Evolutionary conservation across 2,329 filamentous ascomycete species (phyloP).

Genomic region (Cryphonectria nitschkei): DNA sequence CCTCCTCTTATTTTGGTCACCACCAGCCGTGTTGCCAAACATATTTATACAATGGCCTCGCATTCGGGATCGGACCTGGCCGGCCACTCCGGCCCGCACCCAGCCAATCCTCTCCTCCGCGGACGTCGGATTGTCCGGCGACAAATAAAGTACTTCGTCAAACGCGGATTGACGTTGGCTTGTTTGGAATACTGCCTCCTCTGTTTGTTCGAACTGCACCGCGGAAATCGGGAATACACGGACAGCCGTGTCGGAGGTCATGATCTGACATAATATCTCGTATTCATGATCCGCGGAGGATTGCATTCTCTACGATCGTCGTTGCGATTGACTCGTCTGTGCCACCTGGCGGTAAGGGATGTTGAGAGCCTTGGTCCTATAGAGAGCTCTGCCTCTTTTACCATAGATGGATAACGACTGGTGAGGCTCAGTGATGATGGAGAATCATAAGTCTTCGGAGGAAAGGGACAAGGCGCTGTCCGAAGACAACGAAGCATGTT

Average conservation of each 20-base stretch:
- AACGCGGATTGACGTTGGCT: background rate
- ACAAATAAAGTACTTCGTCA: background rate
- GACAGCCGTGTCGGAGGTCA: too few relatives aligned
- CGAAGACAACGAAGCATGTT: too few relatives aligned
- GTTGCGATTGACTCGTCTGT: too few relatives aligned
- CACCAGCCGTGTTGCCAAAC: background rate
- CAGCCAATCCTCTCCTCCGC: conserved; percentile 9
- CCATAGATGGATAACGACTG: too few relatives aligned
- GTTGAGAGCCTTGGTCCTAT: background rate
- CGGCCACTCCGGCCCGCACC: background rate
- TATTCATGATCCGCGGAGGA: too few relatives aligned
- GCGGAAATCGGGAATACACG: too few relatives aligned
- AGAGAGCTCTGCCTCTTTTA: too few relatives aligned
- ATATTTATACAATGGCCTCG: background rate
- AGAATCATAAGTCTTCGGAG: too few relatives aligned
- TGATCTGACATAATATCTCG: background rate
- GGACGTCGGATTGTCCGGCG: background rate
- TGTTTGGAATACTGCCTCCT: background rate
- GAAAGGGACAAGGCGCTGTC: too few relatives aligned
- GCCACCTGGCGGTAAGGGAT: background rate
- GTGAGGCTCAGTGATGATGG: too few relatives aligned
- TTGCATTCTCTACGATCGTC: background rate
- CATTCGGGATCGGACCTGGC: conserved; percentile 12
- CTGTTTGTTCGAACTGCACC: background rate
- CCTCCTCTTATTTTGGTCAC: background rate